Evolutionary conservation across 2,329 filamentous ascomycete genomes (phyloP).

Genomic region (Tricladium varicosporioides): DNA sequence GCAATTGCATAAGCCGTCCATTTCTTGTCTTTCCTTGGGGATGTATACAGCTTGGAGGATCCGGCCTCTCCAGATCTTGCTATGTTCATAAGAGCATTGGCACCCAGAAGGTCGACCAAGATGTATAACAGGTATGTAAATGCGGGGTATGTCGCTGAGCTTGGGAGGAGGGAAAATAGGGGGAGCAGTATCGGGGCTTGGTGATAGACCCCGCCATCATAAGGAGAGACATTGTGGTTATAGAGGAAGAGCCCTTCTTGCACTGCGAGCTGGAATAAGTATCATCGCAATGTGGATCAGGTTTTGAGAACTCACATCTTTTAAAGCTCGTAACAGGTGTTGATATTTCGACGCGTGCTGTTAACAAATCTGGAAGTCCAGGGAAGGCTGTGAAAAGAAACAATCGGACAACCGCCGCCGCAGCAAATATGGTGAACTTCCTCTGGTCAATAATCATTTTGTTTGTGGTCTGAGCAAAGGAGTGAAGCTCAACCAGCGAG

Average conservation of each 20-base stretch:
- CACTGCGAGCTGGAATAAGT: conserved; percentile 50
- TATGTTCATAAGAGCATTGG: conserved; percentile 74
- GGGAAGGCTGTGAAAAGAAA: conserved; percentile 80
- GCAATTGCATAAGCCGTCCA: conserved; percentile 76
- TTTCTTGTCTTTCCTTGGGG: conserved; percentile 69
- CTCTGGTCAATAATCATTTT: conserved; percentile 54
- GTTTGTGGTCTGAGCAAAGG: conserved; percentile 14
- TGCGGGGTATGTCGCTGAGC: conserved; percentile 62
- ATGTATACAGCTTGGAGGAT: conserved; percentile 73
- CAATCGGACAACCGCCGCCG: conserved; percentile 75
- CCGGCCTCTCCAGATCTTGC: conserved; percentile 78
- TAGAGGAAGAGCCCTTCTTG: conserved; percentile 97
- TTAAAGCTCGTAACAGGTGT: conserved; percentile 98
- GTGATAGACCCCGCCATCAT: conserved; percentile 84
- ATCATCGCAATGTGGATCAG: not conserved
- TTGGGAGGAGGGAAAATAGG: conserved; percentile 84
- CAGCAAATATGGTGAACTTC: conserved; percentile 68
- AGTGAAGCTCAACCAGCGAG: conserved; percentile 22
- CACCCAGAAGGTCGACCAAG: conserved; percentile 76
- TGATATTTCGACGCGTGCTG: conserved; percentile 90
- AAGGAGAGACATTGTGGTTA: conserved; percentile 92
- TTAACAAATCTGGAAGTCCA: conserved; percentile 77
- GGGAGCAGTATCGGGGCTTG: conserved; percentile 88
- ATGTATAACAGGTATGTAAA: conserved; percentile 81
- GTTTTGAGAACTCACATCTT: conserved; percentile 61